A percentile compares a stretch with the other conserved stretches of the same genome.
These are phyloP conservation scores for Kodamaea suecica DNA, from an alignment of 1,139 yeast genomes.

Conservation along the genomic window DNA sequence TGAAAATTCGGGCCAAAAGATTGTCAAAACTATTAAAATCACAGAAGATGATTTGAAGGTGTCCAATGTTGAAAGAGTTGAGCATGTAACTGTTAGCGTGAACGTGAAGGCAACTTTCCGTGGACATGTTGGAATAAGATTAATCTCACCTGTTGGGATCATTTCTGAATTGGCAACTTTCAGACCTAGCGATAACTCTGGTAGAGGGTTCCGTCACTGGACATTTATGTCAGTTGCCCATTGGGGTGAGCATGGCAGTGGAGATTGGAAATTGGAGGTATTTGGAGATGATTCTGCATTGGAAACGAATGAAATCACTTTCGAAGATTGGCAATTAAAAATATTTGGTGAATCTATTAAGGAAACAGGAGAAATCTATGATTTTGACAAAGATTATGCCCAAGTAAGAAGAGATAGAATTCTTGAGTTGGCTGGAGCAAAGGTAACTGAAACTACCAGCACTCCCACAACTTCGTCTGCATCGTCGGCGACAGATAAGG, in stretches of 20 bases:
- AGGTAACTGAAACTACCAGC: slow-evolving; percentile 6
- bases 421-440: slow-evolving; percentile 10
- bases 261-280: slow-evolving; percentile 79
- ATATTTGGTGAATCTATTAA: slow-evolving; percentile 80
- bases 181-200: slow-evolving; percentile 56
- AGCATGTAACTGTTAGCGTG: slow-evolving; percentile 82
- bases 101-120: slow-evolving; percentile 63
- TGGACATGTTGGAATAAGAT: slow-evolving; percentile 65
- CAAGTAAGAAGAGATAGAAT: slow-evolving; percentile 32
- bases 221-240: slow-evolving; percentile 97
- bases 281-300: slow-evolving; percentile 22
- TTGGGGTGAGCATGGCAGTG: slow-evolving; percentile 87
- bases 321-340: slow-evolving; percentile 71
- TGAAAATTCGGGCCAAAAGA: slow-evolving; percentile 20
- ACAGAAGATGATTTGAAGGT: slow-evolving; percentile 46
- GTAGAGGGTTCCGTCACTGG: slow-evolving; percentile 74
- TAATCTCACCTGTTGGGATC: slow-evolving; percentile 74
- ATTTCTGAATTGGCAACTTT: slow-evolving; percentile 72
- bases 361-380: slow-evolving; percentile 50
- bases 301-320: slow-evolving; percentile 37
- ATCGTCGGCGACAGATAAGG: slow-evolving; percentile 6
- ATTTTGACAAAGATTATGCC: slow-evolving; percentile 42
- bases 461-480: slow-evolving; percentile 6
- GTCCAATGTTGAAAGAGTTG: slow-evolving; percentile 67
- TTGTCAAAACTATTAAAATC: slow-evolving; percentile 47